Evolutionary conservation across 768 basidiomycete genomes (phyloP), one percentile per base, ranked within the genome.

Genomic region (Tylopilus subfusipes): DNA sequence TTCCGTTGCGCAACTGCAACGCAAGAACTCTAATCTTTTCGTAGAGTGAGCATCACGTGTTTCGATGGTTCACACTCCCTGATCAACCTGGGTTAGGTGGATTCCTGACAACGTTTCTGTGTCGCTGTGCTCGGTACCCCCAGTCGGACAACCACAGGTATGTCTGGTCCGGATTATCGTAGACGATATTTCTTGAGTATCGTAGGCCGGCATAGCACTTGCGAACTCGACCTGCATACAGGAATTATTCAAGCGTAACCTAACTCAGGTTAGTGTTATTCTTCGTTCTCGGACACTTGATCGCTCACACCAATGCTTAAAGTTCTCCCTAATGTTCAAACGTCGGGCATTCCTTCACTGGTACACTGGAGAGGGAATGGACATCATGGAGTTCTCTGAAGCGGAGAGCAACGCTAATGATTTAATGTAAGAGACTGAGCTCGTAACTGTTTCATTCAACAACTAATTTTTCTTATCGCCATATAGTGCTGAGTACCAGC

Each of bases 331-430:
- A 5, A 93, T 95, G 90, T 94, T 82, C 73, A 90, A 87, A 67
- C 82, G 92, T 29, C 77, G 79, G 42, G 93, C 93, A 6, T 96
- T 90, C 78, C 71, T 95, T 53, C 91, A 94, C 68, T 93, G 91
- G 90, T 94, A 93, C 68, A 88, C 84, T 10, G 88, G 83, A 13
- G 93, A 95, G 69, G 93, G 93, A 40, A 94, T 95, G 93, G 93
- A 94, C 66, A 67, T 80, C 18, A 73, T 78, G 80, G 82, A 93
- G 71, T 92, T 93, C 70, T 80, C 87, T 0, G 91, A 93, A 69
- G 91, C 92, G 0, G 90, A 93, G 73, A 92, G 87, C 65, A 92
- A 93, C 67, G 75, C 81, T 3, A 79, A 77, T 3, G 92, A 93
- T 73, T 69, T 93, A 45, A 85, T 93, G 90, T 92, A 68, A 69